Conservation (phyloP, 1,284 basidiomycete species). For the Pascua guehoae region DNA sequence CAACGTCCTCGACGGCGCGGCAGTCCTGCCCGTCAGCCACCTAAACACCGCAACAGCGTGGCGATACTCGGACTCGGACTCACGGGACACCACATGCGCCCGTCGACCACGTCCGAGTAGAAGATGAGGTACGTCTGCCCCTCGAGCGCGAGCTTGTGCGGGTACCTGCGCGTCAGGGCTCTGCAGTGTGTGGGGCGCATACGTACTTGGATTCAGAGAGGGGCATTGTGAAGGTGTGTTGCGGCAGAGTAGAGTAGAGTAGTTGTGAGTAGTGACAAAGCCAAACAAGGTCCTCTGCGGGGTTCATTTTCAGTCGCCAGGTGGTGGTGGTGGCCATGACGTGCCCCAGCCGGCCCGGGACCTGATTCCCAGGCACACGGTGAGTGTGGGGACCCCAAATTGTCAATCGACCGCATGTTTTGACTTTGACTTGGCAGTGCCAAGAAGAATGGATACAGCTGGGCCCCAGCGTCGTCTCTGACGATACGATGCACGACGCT, state of each 20-base stretch:
- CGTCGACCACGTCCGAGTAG: constrained; percentile 47
- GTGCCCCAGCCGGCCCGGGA: background rate
- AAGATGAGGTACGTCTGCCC: constrained; percentile 47
- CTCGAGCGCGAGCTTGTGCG: constrained; percentile 40
- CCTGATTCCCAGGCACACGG: background rate
- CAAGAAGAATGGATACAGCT: too few species aligned
- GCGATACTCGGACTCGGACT: too few species aligned
- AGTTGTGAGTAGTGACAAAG: background rate
- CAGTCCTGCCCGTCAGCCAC: constrained; percentile 61
- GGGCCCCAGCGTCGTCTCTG: too few species aligned
- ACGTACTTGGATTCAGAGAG: background rate
- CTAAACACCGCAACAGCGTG: background rate
- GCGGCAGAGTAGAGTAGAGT: background rate
- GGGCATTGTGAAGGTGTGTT: background rate
- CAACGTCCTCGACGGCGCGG: constrained; percentile 59
- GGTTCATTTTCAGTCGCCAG: too few species aligned
- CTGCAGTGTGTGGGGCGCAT: background rate
- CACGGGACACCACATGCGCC: constrained; percentile 52
- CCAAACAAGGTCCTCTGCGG: background rate
- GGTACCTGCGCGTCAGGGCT: constrained; percentile 25
- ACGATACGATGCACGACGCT: too few species aligned
- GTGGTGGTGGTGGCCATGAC: background rate
- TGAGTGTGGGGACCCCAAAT: too few species aligned
- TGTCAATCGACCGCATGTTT: too few species aligned
- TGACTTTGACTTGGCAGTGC: too few species aligned